A percentile compares a stretch with the other conserved stretches of the same genome.
Evolutionary conservation across 805 yeast species (phyloP).

Genomic region (Myxozyma vanderwaltii): DNA sequence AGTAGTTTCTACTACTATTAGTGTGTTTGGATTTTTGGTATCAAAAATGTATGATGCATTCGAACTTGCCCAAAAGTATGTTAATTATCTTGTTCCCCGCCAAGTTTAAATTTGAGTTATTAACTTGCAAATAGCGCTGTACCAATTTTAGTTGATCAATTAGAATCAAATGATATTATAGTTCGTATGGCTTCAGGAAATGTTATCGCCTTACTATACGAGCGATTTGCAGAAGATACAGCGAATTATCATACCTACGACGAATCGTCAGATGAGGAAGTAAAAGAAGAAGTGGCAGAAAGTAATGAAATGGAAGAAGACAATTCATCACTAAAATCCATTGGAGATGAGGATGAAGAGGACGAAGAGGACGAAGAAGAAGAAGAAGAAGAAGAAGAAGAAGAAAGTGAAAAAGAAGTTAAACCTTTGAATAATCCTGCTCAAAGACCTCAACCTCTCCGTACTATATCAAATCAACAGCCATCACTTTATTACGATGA

Average conservation of each 20-base stretch:
- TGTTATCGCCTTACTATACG: conserved; percentile 35
- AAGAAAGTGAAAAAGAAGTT: background rate
- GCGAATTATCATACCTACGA: conserved; percentile 21
- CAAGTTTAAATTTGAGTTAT: background rate
- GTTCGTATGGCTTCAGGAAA: conserved; percentile 36
- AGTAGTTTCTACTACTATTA: conserved; percentile 32
- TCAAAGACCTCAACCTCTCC: conserved; percentile 11
- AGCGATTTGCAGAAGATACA: conserved; percentile 25
- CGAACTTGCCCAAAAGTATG: conserved; percentile 21
- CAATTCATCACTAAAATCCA: conserved; percentile 12
- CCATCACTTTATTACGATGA: conserved; percentile 29
- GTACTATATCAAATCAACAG: conserved; percentile 9
- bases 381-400: background rate
- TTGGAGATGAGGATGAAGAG: conserved; percentile 12
- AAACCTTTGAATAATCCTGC: background rate
- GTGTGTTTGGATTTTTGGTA: conserved; percentile 27
- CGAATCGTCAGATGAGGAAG: conserved; percentile 18
- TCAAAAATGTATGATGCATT: conserved; percentile 24
- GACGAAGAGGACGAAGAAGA: conserved; percentile 6
- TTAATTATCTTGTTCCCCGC: background rate
- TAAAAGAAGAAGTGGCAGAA: background rate
- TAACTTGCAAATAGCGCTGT: conserved; percentile 12
- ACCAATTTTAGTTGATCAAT: conserved; percentile 33
- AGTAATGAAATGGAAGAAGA: conserved; percentile 14
- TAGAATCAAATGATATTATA: conserved; percentile 30